Evolutionary conservation across 1,284 basidiomycete species (phyloP).

Genomic region (Apiotrichum veenhuisii): DNA sequence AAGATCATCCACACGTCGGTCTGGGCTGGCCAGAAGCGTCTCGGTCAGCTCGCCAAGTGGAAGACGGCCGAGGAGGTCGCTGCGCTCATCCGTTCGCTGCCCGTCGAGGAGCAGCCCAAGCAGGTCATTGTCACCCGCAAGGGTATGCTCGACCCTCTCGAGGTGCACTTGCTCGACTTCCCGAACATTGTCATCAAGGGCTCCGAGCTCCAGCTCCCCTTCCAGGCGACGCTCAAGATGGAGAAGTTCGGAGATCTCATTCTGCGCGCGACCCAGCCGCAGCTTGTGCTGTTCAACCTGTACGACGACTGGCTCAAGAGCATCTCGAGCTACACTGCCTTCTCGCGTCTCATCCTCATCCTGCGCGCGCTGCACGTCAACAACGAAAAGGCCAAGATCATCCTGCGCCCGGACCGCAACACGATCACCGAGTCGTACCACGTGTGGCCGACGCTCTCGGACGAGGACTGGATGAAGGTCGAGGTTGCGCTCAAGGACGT

Average conservation of each 20-base stretch:
- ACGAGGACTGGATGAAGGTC: slow-evolving; percentile 99
- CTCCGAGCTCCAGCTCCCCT: slow-evolving; percentile 93
- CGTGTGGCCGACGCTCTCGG: slow-evolving; percentile 91
- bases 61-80: slow-evolving; percentile 97
- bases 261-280: slow-evolving; percentile 51
- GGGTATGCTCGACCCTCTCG: slow-evolving; percentile 98
- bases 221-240: slow-evolving; percentile 99
- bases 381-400: slow-evolving; percentile 98
- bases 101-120: slow-evolving; percentile 99
- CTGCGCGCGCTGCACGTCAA: slow-evolving; percentile 97
- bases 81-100: slow-evolving; percentile 90
- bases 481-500: slow-evolving; percentile 96
- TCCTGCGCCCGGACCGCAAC: slow-evolving; percentile 85
- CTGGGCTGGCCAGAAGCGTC: slow-evolving; percentile 99
- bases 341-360: slow-evolving; percentile 92
- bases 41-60: slow-evolving; percentile 99
- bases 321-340: slow-evolving; percentile 97
- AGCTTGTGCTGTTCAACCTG: slow-evolving; percentile 82
- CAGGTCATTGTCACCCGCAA: slow-evolving; percentile 99
- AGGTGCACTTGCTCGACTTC: slow-evolving; percentile 98
- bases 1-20: slow-evolving; percentile 99
- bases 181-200: slow-evolving; percentile 99
- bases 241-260: slow-evolving; percentile 99
- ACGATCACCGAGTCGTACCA: slow-evolving; percentile 97
- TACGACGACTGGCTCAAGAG: slow-evolving; percentile 99